Evolutionary conservation across 768 basidiomycete species (phyloP).

Genomic region (Clitopilus passeckerianus): DNA sequence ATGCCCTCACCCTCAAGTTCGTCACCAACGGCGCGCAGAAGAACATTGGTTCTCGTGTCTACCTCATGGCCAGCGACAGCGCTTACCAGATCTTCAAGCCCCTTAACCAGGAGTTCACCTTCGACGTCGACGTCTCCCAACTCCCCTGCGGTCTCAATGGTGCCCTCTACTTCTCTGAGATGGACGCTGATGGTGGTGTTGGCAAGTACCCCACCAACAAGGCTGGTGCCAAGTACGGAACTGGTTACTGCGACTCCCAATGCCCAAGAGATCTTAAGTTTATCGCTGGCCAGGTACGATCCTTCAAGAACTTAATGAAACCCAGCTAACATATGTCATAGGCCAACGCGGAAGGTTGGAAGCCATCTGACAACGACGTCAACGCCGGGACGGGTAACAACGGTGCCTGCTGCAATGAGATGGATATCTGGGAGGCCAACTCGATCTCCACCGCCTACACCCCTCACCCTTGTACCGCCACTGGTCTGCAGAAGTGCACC

Average conservation of each 20-base stretch:
- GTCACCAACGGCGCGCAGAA: constrained; percentile 30
- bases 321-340: constrained; percentile 12
- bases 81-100: constrained; percentile 41
- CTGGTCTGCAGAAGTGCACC: constrained; percentile 35
- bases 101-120: constrained; percentile 55
- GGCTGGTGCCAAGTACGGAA: constrained; percentile 44
- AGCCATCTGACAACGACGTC: constrained; percentile 24
- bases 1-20: constrained; percentile 44
- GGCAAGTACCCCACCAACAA: constrained; percentile 44
- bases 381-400: constrained; percentile 41
- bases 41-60: constrained; percentile 41
- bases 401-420: constrained; percentile 53
- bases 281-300: constrained; percentile 45
- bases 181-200: constrained; percentile 51
- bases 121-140: constrained; percentile 56
- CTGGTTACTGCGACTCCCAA: constrained; percentile 38
- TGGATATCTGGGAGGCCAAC: constrained; percentile 62
- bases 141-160: constrained; percentile 57
- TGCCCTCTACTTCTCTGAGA: constrained; percentile 53
- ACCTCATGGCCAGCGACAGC: constrained; percentile 43
- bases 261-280: constrained; percentile 58
- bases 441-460: constrained; percentile 44
- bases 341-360: constrained; percentile 46
- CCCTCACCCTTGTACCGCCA: constrained; percentile 42
- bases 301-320: no score